These are phyloP conservation scores for Opeltia flavorubescens DNA, from an alignment of 495 filamentous ascomycete genomes.

Conservation along the genomic window DNA sequence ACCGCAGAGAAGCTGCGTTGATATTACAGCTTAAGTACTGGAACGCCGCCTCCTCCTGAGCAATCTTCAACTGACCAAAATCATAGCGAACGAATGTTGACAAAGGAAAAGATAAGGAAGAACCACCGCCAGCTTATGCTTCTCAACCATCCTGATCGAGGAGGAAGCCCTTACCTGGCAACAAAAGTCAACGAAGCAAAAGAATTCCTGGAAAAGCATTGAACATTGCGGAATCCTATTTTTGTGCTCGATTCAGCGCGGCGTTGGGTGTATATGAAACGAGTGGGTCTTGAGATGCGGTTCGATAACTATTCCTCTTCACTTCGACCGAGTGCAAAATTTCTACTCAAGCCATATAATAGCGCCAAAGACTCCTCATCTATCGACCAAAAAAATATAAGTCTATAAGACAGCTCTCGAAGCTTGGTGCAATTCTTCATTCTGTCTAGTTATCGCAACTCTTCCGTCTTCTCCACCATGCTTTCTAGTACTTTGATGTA, in stretches of 20 bases:
- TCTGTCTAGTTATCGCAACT: background rate
- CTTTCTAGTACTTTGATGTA: constrained; percentile 44
- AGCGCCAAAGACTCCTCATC: too few relatives aligned
- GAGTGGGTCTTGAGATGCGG: background rate
- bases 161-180: constrained; percentile 89
- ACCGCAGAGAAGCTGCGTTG: constrained; percentile 71
- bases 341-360: too few relatives aligned
- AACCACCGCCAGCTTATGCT: constrained; percentile 95
- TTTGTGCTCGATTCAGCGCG: constrained; percentile 15
- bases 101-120: constrained; percentile 87
- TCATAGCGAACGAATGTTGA: constrained; percentile 64
- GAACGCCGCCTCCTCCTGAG: background rate
- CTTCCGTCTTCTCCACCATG: constrained; percentile 25
- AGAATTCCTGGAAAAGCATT: constrained; percentile 77
- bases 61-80: constrained; percentile 1
- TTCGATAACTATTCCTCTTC: background rate
- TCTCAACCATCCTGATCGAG: constrained; percentile 93
- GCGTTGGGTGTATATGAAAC: constrained; percentile 12
- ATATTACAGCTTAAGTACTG: constrained; percentile 78
- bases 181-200: constrained; percentile 98
- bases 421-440: background rate
- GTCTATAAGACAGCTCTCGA: too few relatives aligned
- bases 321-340: too few relatives aligned
- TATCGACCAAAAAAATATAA: too few relatives aligned
- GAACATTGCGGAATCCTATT: background rate